phyloP scores from a whole-genome alignment of 78 protist species.

The Chrysochromulina tobinii region DNA sequence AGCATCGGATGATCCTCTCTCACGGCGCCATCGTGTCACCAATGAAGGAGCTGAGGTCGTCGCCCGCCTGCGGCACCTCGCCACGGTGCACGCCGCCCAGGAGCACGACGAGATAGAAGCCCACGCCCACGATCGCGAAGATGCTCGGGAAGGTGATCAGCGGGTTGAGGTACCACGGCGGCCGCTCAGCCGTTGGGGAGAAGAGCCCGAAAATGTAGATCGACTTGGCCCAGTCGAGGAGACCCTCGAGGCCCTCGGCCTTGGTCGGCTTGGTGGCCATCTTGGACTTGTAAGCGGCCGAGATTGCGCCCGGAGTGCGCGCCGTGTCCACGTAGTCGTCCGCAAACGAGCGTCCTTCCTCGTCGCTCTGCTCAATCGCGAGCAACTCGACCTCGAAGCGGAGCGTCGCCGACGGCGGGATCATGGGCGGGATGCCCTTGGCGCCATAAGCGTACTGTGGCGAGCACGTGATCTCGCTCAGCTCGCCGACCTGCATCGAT shows the following conservation, averaged over 20 bases:
- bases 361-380: not conserved
- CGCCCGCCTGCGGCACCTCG: not conserved
- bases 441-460: conserved; percentile 58
- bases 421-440: conserved; percentile 35
- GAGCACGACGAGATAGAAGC: not conserved
- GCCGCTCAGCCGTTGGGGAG: not conserved
- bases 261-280: not conserved
- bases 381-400: conserved; percentile 54
- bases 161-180: conserved; percentile 32
- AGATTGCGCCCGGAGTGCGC: not conserved
- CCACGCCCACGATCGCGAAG: not conserved
- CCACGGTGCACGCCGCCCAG: not conserved
- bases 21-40: not conserved
- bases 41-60: not conserved
- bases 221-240: not conserved
- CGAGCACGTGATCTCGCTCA: not conserved
- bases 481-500: conserved; percentile 50
- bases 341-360: not conserved
- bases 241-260: not conserved
- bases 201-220: conserved; percentile 8
- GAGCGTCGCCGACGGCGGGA: conserved; percentile 53
- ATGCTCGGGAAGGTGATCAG: conserved; percentile 5
- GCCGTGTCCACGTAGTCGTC: not conserved
- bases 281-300: not conserved
- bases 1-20: no score